phyloP scores from a whole-genome alignment of 306 rosid species.

The Luffa acutangula region DNA sequence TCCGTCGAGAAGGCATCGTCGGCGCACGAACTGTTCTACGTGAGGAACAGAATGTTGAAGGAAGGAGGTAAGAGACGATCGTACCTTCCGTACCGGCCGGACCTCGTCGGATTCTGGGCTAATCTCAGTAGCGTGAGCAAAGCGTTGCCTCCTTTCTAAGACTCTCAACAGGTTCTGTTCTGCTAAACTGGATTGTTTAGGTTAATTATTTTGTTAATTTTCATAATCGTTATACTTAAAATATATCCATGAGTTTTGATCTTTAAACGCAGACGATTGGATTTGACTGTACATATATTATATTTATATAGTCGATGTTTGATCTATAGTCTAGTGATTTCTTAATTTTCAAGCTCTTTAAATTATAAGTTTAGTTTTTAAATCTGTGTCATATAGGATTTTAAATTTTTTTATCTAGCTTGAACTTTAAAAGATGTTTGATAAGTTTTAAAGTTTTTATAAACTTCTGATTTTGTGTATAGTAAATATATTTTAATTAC shows the following conservation, averaged over 20 bases:
- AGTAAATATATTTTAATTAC: too few relatives aligned
- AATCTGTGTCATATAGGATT: too few relatives aligned
- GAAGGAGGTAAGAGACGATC: constrained; percentile 38
- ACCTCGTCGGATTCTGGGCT: constrained; percentile 54
- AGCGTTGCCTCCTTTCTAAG: constrained; percentile 24
- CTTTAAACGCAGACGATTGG: neutral
- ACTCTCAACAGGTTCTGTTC: constrained; percentile 7
- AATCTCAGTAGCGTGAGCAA: constrained; percentile 33
- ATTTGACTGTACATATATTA: neutral
- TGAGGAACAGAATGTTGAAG: constrained; percentile 35
- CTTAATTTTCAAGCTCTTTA: too few relatives aligned
- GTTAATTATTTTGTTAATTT: neutral
- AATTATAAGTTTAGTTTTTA: too few relatives aligned
- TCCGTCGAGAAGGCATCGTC: constrained; percentile 15
- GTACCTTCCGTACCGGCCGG: constrained; percentile 62
- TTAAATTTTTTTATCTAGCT: too few relatives aligned
- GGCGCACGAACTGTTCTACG: constrained; percentile 58
- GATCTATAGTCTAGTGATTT: neutral
- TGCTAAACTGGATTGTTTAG: neutral
- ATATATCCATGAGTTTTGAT: neutral
- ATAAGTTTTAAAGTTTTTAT: too few relatives aligned
- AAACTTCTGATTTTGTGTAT: too few relatives aligned
- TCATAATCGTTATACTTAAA: neutral
- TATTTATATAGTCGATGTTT: neutral
- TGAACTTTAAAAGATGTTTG: too few relatives aligned